These are phyloP conservation scores for Crataegus laevigata DNA, from an alignment of 306 rosid species.

Conservation along the genomic window DNA sequence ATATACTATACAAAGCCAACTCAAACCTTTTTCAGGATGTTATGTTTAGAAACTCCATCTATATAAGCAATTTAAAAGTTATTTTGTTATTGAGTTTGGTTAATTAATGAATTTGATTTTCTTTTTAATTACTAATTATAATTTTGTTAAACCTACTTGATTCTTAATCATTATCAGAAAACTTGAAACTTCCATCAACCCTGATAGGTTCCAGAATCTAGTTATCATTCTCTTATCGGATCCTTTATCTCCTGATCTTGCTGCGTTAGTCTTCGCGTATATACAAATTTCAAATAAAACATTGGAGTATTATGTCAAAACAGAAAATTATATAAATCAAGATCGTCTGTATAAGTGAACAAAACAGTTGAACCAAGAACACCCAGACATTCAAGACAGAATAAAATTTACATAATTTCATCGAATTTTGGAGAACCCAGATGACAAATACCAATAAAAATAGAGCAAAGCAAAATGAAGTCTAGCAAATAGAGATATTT, in stretches of 20 bases:
- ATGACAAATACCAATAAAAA: slow-evolving; percentile 1
- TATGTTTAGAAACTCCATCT: too few relatives aligned
- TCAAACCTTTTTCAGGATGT: not conserved
- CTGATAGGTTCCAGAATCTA: not conserved
- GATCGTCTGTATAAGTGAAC: not conserved
- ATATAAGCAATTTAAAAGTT: not conserved
- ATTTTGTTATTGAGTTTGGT: not conserved
- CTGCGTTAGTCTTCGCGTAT: not conserved
- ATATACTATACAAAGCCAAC: not conserved
- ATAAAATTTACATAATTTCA: not conserved
- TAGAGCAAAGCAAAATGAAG: not conserved
- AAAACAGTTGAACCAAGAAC: not conserved
- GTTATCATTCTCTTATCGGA: not conserved
- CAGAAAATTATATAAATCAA: too few relatives aligned
- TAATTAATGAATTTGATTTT: too few relatives aligned
- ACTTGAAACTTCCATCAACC: not conserved
- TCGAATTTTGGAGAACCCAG: not conserved
- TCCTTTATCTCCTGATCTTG: not conserved
- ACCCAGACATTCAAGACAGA: not conserved
- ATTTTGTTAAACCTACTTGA: not conserved
- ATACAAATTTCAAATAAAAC: not conserved
- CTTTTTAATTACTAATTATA: too few relatives aligned
- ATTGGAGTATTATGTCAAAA: not conserved
- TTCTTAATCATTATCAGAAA: not conserved
- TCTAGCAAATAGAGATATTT: not conserved